Base-by-base conservation (phyloP, 768 basidiomycete genomes). In the Stropharia rugosoannulata region DNA sequence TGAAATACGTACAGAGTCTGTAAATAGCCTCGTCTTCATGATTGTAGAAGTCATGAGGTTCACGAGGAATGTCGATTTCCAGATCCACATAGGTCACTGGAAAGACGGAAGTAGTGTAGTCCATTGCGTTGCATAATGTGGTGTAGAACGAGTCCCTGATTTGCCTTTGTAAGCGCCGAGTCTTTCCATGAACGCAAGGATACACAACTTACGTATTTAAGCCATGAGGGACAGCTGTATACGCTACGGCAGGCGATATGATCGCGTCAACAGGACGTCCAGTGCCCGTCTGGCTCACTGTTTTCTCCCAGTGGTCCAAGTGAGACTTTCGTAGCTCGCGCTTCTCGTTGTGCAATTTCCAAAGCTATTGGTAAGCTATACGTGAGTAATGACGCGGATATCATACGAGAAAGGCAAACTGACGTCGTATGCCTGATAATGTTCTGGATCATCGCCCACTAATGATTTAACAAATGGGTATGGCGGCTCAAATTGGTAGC, bases 201-300 rank as follows among this genome's bases (percentile, higher is more conserved):
- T 16, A 39, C 22, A 9, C 27, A 29, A 61, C 68, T 15, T 40
- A 86, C 86, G 64, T 76, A 59, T 81, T 80, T 52, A 75, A 64
- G 2, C 86, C 87, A 64, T 88, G 87, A 6, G 83, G 87, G 3
- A 83, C 74, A 0, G 88, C 85, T 1, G 80, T 74, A 64, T 77
- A 83, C 3, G 87, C 79, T 6, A 83, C 80, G 0, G 74, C 80
- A 8, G 90, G 85, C 1, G 78, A 76, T 19, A 91, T 85, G 54
- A 92, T 83, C 1, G 86, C 87, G 62, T 91, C 90, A 25, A 91
- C 76, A 4, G 87, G 86, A 0, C 89, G 74, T 0, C 84, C 85
- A 1, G 87, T 90, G 0, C 80, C 81, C 0, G 87, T 90, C 4
- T 58, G 59, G 3, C 53, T 57, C 0, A 68, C 68, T 0, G 86